Percentiles rank a stretch among this genome's conserved stretches.
Evolutionary conservation across 805 yeast species (phyloP).

Genomic region (Saturnispora gosingensis): DNA sequence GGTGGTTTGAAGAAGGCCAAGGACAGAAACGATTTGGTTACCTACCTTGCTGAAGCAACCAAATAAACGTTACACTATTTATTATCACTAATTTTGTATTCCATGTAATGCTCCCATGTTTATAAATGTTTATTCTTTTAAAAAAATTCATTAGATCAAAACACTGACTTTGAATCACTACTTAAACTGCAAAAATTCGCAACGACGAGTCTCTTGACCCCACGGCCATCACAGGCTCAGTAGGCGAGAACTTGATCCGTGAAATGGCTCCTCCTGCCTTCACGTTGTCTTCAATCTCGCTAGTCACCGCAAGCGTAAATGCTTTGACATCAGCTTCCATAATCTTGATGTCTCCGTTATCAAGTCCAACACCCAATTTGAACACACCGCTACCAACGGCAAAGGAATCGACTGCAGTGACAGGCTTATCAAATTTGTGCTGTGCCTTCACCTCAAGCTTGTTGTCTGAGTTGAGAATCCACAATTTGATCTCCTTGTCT

Average conservation of each 20-base stretch:
- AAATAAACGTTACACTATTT: conserved; percentile 29
- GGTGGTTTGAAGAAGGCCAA: conserved; percentile 99
- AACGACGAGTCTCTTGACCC: conserved; percentile 62
- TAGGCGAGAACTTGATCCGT: conserved; percentile 48
- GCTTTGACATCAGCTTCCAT: conserved; percentile 27
- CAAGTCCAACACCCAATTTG: conserved; percentile 58
- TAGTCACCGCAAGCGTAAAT: conserved; percentile 24
- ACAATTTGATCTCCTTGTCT: conserved; percentile 66
- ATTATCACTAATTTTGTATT: not conserved
- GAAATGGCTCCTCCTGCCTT: conserved; percentile 58
- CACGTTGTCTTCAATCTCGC: conserved; percentile 28
- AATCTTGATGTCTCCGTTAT: conserved; percentile 50
- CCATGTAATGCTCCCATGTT: not conserved
- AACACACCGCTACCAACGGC: conserved; percentile 25
- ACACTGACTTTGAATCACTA: not conserved
- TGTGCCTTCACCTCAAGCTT: conserved; percentile 29
- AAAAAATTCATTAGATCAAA: not conserved
- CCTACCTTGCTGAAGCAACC: conserved; percentile 60
- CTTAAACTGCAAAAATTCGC: conserved; percentile 23
- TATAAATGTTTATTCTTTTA: not conserved
- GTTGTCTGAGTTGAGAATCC: conserved; percentile 33
- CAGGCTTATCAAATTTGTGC: conserved; percentile 43
- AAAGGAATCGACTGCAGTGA: conserved; percentile 58
- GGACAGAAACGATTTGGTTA: conserved; percentile 95
- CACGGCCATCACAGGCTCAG: conserved; percentile 37